phyloP scores from a whole-genome alignment of 257 asterid species.

The Fraxinus pennsylvanica region DNA sequence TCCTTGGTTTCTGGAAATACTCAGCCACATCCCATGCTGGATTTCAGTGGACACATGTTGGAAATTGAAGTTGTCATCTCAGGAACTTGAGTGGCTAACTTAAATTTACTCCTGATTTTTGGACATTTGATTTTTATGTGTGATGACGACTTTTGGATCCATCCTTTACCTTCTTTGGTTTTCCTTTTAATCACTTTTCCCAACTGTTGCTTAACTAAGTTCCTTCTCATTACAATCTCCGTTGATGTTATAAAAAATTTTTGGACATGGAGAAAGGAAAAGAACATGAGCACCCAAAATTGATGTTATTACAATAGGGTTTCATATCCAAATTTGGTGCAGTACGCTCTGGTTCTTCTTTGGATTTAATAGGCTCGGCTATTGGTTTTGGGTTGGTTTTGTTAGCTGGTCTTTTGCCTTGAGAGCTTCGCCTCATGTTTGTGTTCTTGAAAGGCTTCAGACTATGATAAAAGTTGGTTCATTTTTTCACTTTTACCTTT shows the following conservation, averaged over 20 bases:
- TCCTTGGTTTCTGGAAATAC: slow-evolving; percentile 1
- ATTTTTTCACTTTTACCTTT: background rate
- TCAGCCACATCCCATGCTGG: background rate
- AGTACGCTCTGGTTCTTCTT: background rate
- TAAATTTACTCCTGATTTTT: background rate
- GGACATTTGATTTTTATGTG: background rate
- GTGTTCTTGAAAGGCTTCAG: background rate
- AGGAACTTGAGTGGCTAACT: background rate
- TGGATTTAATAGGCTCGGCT: background rate
- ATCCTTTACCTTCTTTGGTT: background rate
- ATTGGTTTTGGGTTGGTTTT: background rate
- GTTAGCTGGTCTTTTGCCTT: background rate
- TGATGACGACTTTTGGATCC: background rate
- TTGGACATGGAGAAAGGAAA: background rate
- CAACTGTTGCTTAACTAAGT: background rate
- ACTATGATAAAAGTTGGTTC: background rate
- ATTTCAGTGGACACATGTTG: background rate
- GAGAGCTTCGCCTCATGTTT: background rate
- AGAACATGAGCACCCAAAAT: background rate
- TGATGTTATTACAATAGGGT: background rate
- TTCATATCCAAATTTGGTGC: background rate
- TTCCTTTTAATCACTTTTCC: background rate
- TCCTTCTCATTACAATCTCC: background rate
- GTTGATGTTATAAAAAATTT: background rate
- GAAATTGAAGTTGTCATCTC: background rate